Conservation (phyloP, 2,329 filamentous ascomycete species). For the Decorospora gaudefroyi region DNA sequence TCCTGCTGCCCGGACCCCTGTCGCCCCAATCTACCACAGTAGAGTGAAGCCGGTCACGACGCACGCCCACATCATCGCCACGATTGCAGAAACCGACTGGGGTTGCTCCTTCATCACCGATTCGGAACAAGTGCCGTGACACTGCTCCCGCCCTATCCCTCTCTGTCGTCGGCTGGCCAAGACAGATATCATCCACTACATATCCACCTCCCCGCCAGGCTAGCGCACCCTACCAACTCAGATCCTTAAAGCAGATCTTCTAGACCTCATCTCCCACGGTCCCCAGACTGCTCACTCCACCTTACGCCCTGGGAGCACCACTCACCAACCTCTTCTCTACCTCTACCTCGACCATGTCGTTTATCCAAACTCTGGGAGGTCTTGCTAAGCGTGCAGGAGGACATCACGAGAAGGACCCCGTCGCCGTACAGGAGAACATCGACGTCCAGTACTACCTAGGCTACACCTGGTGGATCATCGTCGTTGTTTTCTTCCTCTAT, state of each 20-base stretch:
- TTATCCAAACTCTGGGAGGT: constrained; percentile 21
- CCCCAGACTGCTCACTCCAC: constrained; percentile 20
- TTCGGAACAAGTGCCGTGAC: constrained; percentile 12
- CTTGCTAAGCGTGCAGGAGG: constrained; percentile 33
- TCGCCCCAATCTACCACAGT: constrained; percentile 32
- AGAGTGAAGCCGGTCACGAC: constrained; percentile 35
- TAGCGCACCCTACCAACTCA: constrained; percentile 21
- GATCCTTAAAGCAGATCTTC: constrained; percentile 30
- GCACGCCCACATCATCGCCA: constrained; percentile 19
- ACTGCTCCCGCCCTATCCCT: constrained; percentile 27
- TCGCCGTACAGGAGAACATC: constrained; percentile 39
- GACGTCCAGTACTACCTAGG: constrained; percentile 47
- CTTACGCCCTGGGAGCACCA: constrained; percentile 19
- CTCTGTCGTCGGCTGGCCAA: constrained; percentile 49
- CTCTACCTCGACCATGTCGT: constrained; percentile 30
- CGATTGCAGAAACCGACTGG: constrained; percentile 15
- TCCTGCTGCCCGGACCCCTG: constrained; percentile 30
- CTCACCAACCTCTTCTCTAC: constrained; percentile 22
- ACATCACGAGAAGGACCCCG: constrained; percentile 29
- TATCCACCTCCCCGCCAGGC: constrained; percentile 27
- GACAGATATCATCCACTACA: constrained; percentile 43
- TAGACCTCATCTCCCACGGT: constrained; percentile 23
- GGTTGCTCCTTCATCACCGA: constrained; percentile 7
- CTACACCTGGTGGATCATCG: constrained; percentile 62
- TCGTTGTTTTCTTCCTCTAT: constrained; percentile 68